Base-by-base conservation (phyloP, 2,329 filamentous ascomycete genomes). In the Didymellaceae sp. region DNA sequence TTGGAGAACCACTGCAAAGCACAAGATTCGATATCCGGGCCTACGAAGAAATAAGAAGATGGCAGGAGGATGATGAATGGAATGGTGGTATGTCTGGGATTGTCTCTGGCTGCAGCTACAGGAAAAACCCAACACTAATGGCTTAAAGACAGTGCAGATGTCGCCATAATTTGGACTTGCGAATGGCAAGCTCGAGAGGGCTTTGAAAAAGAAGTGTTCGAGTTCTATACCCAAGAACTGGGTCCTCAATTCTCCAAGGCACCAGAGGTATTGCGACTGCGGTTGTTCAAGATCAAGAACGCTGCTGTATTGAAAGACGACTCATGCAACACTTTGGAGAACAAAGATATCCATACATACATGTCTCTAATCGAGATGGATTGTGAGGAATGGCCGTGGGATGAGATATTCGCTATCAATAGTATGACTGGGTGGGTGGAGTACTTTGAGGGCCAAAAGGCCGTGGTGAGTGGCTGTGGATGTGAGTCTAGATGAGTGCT, bases 321-420 rank as follows among this genome's bases (percentile, higher is more conserved):
- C 3, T 40, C 44, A 6, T n/a, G 25, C 13, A 13, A 16, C 8
- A 54, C 39, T n/a, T 8, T 49, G 21, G 21, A 46, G n/a, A 30
- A 25, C 13, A 35, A 32, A 14, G 21, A 38, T 4, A 4, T 46
- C 14, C 9, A 50, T 32, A 43, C 24, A 1, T 54, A 54, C 28
- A 22, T 54, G 17, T 35, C 34, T 10, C 6, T 50, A 4, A 31
- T 34, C 2, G 45, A 54, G 32, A 42, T 54, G 32, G n/a, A 32
- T 14, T 33, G 28, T n/a, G 51, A 54, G 24, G 51, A 50, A 4
- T 54, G 51, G 45, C 51, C 51, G 2, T 54, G 51, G 51, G 35
- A 20, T 17, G 40, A 45, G n/a, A 16, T 54, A 6, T 44, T 54
- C 14, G 45, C 26, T 5, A 20, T 54, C 5, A 39, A 34, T 21